Conservation (phyloP, 768 basidiomycete species). For the Lentinula sp. region DNA sequence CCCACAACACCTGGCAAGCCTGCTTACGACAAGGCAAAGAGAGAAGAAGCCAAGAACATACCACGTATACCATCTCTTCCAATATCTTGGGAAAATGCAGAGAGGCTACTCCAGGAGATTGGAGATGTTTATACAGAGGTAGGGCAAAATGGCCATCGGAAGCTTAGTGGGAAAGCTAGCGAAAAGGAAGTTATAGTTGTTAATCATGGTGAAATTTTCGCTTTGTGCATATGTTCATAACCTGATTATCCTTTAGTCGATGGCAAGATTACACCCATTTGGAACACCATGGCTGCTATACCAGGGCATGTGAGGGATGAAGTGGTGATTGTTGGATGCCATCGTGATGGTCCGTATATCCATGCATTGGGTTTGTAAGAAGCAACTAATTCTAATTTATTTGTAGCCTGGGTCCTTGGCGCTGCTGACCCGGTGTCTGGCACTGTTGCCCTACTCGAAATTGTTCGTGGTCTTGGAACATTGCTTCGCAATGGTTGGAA, state of each 20-base stretch:
- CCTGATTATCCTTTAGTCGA: conserved; percentile 12
- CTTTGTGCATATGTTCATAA: background rate
- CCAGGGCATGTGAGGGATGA: conserved; percentile 63
- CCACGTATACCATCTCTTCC: conserved; percentile 59
- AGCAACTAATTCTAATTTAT: background rate
- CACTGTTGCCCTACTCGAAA: conserved; percentile 49
- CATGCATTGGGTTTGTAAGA: background rate
- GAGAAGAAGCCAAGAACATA: conserved; percentile 40
- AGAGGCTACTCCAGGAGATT: conserved; percentile 45
- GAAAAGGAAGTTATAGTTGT: conserved; percentile 45
- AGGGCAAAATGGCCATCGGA: conserved; percentile 9
- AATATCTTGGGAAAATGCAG: conserved; percentile 60
- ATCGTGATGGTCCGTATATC: conserved; percentile 46
- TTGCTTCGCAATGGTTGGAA: conserved; percentile 57
- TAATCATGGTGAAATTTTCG: conserved; percentile 41
- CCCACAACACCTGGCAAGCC: conserved; percentile 49
- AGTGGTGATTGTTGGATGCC: conserved; percentile 64
- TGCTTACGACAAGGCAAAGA: conserved; percentile 59
- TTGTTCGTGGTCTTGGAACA: conserved; percentile 47
- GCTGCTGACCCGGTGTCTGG: conserved; percentile 53
- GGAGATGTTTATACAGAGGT: conserved; percentile 29
- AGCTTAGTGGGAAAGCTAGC: conserved; percentile 3
- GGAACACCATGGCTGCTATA: conserved; percentile 64
- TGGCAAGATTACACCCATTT: conserved; percentile 55
- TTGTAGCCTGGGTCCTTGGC: conserved; percentile 37